Conservation (phyloP, 169 alveolate species). For the Plasmodium vivax region DNA sequence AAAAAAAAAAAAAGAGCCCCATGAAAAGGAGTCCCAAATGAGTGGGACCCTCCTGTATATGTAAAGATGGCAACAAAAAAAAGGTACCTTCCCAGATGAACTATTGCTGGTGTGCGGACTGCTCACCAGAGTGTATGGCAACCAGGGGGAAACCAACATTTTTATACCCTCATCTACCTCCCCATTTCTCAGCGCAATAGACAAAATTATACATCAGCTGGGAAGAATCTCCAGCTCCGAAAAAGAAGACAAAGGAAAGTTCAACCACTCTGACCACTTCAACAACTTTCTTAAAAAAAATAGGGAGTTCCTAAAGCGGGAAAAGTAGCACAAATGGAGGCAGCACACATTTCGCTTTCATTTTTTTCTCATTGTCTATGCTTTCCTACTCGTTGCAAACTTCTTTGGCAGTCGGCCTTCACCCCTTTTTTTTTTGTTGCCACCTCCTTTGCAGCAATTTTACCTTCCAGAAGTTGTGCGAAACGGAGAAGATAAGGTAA, state of each 20-base stretch:
- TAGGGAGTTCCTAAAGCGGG: constrained; percentile 38
- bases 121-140: background rate
- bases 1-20: background rate
- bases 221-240: constrained; percentile 20
- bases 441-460: constrained; percentile 12
- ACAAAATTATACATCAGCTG: constrained; percentile 40
- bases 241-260: background rate
- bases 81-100: background rate
- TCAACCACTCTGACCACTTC: constrained; percentile 30
- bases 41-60: background rate
- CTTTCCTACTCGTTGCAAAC: background rate
- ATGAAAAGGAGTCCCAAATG: background rate
- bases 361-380: background rate
- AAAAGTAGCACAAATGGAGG: constrained; percentile 11
- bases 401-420: background rate
- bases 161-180: background rate
- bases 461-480: constrained; percentile 25
- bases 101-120: background rate
- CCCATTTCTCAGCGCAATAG: constrained; percentile 30
- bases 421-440: background rate
- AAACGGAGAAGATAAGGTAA: constrained; percentile 50
- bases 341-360: background rate
- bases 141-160: background rate
- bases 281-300: constrained; percentile 45
- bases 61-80: background rate